These are phyloP conservation scores for Danielozyma ontarioensis DNA, from an alignment of 805 yeast genomes.

Conservation along the genomic window DNA sequence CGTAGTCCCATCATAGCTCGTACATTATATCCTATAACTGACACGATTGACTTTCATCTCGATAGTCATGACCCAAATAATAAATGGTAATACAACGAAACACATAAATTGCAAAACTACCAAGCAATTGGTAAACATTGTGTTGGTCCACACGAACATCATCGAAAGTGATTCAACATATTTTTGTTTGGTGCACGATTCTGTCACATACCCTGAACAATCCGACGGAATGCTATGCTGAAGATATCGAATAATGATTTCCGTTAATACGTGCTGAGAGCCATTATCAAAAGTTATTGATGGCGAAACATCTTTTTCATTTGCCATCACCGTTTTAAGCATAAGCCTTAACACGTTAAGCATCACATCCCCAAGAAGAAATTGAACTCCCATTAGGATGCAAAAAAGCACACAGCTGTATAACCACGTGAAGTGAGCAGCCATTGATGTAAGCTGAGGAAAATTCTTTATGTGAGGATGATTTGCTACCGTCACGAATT, in stretches of 20 bases:
- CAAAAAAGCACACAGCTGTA: slow-evolving; percentile 15
- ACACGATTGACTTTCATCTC: slow-evolving; percentile 6
- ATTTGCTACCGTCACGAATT: slow-evolving; percentile 8
- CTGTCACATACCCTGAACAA: too few species aligned
- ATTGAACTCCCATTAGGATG: slow-evolving; percentile 6
- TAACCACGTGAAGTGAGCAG: slow-evolving; percentile 16
- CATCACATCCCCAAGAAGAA: slow-evolving; percentile 16
- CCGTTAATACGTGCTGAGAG: not conserved
- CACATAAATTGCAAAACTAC: slow-evolving; percentile 13
- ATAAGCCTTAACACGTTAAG: slow-evolving; percentile 10
- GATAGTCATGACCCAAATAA: slow-evolving; percentile 15
- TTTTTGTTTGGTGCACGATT: not conserved
- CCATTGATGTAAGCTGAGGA: slow-evolving; percentile 11
- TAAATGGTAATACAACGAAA: slow-evolving; percentile 15
- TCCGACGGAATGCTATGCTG: not conserved
- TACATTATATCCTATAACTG: not conserved
- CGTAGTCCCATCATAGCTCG: not conserved
- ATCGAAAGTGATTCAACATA: not conserved
- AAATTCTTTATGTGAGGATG: slow-evolving; percentile 9
- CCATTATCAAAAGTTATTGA: too few species aligned
- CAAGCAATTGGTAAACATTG: slow-evolving; percentile 12
- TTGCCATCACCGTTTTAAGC: not conserved
- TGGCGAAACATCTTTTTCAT: not conserved
- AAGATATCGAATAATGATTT: not conserved
- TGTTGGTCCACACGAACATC: slow-evolving; percentile 3